A percentile compares a stretch with the other conserved stretches of the same genome.
These are phyloP conservation scores for Solidago caesia DNA, from an alignment of 129 eudicot species.

Conservation along the genomic window DNA sequence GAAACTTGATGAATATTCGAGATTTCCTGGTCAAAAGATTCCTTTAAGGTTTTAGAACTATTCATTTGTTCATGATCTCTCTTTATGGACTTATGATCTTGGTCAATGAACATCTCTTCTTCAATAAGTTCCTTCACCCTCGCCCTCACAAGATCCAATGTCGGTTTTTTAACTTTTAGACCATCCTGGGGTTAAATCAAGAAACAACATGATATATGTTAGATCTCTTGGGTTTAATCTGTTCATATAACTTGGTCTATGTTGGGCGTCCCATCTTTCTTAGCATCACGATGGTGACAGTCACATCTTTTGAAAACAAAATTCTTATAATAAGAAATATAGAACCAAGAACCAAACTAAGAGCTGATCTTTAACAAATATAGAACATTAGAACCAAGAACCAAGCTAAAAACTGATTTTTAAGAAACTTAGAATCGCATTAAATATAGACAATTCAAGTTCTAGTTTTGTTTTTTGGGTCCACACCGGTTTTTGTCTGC, in stretches of 20 bases:
- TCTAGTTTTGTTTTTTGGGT: too few relatives aligned
- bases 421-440: not conserved
- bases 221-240: not conserved
- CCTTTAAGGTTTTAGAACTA: constrained; percentile 26
- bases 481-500: too few relatives aligned
- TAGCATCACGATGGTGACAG: too few relatives aligned
- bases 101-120: constrained; percentile 73
- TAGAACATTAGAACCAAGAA: not conserved
- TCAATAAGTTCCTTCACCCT: constrained; percentile 94
- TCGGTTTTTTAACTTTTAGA: constrained; percentile 32
- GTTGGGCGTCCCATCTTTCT: too few relatives aligned
- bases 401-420: not conserved
- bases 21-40: constrained; percentile 44
- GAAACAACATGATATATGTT: constrained; percentile 11
- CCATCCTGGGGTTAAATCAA: constrained; percentile 37
- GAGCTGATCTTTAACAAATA: too few relatives aligned
- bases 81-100: constrained; percentile 37
- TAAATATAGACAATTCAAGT: too few relatives aligned
- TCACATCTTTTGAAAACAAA: not conserved
- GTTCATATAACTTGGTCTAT: too few relatives aligned
- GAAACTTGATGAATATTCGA: constrained; percentile 32
- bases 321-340: not conserved
- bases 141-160: constrained; percentile 42
- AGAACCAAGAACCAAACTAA: too few relatives aligned
- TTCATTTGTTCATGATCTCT: constrained; percentile 35